These are phyloP conservation scores for Leccinum rimulosum DNA, from an alignment of 768 basidiomycete species.

Conservation along the genomic window DNA sequence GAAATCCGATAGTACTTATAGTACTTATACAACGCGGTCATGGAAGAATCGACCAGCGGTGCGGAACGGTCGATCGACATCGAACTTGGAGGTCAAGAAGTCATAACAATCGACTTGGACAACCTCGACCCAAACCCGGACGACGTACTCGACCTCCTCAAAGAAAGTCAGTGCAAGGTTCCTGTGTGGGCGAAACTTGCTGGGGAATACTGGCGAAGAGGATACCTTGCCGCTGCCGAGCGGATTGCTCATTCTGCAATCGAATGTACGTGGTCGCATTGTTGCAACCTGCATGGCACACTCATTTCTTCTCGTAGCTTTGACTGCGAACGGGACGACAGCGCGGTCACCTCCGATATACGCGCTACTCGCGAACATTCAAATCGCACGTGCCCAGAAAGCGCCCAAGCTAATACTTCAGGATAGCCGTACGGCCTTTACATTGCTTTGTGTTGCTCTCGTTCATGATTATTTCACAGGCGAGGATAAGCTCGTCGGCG, in stretches of 20 bases:
- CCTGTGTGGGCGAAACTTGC: constrained; percentile 83
- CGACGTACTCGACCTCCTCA: constrained; percentile 70
- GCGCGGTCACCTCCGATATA: constrained; percentile 69
- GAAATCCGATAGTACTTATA: too few relatives aligned
- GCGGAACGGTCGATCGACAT: constrained; percentile 56
- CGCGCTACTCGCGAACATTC: constrained; percentile 81
- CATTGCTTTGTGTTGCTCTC: not conserved
- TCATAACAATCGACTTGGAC: constrained; percentile 88
- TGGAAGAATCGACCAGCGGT: constrained; percentile 17
- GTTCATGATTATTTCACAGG: constrained; percentile 37
- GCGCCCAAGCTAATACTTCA: constrained; percentile 79
- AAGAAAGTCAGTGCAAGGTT: constrained; percentile 67
- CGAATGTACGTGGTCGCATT: constrained; percentile 49
- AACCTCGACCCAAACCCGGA: constrained; percentile 77
- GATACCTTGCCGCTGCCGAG: constrained; percentile 72
- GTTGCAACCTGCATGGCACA: not conserved
- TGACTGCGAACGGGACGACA: constrained; percentile 47
- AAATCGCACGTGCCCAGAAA: constrained; percentile 72
- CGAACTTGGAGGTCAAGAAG: constrained; percentile 78
- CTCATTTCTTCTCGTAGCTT: constrained; percentile 37
- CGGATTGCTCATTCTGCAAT: constrained; percentile 66
- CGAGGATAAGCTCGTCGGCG: constrained; percentile 58
- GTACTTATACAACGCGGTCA: constrained; percentile 1
- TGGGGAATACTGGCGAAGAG: constrained; percentile 84
- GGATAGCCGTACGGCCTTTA: constrained; percentile 60